Percentiles rank a stretch among this genome's conserved stretches.
These are phyloP conservation scores for Sugiyamaella marilandica DNA, from an alignment of 805 yeast genomes.

Conservation along the genomic window DNA sequence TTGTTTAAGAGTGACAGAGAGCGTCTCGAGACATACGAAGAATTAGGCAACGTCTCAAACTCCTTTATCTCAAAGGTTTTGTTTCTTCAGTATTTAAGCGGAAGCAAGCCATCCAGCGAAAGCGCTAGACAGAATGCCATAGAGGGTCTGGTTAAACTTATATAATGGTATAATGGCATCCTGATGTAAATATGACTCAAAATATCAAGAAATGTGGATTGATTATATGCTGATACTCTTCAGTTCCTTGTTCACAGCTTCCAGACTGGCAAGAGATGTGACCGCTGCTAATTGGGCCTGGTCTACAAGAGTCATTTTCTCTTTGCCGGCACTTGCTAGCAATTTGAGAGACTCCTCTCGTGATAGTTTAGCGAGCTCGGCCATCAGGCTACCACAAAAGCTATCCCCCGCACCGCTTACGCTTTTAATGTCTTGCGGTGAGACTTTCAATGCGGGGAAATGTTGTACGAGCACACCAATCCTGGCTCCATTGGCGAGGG, in stretches of 20 bases:
- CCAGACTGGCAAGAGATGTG: constrained; percentile 30
- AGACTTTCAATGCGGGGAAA: constrained; percentile 41
- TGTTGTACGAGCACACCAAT: constrained; percentile 60
- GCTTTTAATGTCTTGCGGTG: constrained; percentile 44
- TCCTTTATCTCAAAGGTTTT: constrained; percentile 64
- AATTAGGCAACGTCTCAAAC: constrained; percentile 56
- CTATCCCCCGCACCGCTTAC: constrained; percentile 93
- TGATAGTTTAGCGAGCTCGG: constrained; percentile 34
- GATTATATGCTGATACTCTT: neutral
- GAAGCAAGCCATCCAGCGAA: constrained; percentile 59
- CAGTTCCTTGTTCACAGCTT: constrained; percentile 25
- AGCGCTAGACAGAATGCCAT: constrained; percentile 44
- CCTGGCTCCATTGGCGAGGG: neutral
- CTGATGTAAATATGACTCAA: neutral
- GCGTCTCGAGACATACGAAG: constrained; percentile 17
- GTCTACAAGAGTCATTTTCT: constrained; percentile 27
- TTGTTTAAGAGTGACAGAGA: constrained; percentile 41
- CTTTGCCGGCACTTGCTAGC: constrained; percentile 31
- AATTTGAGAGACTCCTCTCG: constrained; percentile 19
- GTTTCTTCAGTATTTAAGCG: constrained; percentile 71
- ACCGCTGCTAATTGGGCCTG: constrained; percentile 37
- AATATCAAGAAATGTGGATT: neutral
- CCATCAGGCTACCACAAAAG: constrained; percentile 58
- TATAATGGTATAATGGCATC: neutral
- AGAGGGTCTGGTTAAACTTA: constrained; percentile 29